Evolutionary conservation across 768 basidiomycete genomes (phyloP), one percentile per base, ranked within the genome.

Genomic region (Auricularia cornea): DNA sequence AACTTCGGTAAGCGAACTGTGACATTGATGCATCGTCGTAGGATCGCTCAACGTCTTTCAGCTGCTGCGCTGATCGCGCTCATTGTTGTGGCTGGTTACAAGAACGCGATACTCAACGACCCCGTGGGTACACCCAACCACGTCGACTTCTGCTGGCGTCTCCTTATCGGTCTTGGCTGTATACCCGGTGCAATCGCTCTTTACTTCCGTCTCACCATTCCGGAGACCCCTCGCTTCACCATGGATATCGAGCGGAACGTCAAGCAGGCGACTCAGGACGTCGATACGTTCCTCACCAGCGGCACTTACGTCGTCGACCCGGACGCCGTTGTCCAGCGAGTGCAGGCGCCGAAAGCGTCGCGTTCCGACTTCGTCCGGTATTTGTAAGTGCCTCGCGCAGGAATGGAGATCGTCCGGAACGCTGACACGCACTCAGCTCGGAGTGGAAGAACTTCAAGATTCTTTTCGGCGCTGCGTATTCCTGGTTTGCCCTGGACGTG

Each of bases 221-320:
- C 93, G 3, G 92, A 94, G 73, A 94, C 92, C 0, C 93, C 93
- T 30, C 90, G 93, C 67, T 86, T 82, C 73, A 96, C 93, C 64
- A 94, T 94, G 89, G 93, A 95, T 78, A 83, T 95, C 64, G 91
- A 94, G 74, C 81, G 88, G 59, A 93, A 94, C 73, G 77, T 95
- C 52, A 78, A 82, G 44, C 89, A 88, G 70, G 93, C 92, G 6
- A 62, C 84, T 1, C 75, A 80, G 32, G 93, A 94, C 68, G 89
- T 93, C 66, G 81, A 87, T 63, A 79, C 81, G 56, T 89, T 91
- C 62, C 66, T 94, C 56, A 75, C 78, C 23, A 77, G 76, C 18
- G 82, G 83, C 40, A 76, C 70, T 6, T 78, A 73, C 69, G 69
- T 75, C 28, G 76, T 77, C 38, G 84, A 88, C 68, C 80, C 81